A percentile compares a stretch with the other conserved stretches of the same genome.
These are phyloP conservation scores for Suillus sp. DNA, from an alignment of 768 basidiomycete genomes.

Conservation along the genomic window DNA sequence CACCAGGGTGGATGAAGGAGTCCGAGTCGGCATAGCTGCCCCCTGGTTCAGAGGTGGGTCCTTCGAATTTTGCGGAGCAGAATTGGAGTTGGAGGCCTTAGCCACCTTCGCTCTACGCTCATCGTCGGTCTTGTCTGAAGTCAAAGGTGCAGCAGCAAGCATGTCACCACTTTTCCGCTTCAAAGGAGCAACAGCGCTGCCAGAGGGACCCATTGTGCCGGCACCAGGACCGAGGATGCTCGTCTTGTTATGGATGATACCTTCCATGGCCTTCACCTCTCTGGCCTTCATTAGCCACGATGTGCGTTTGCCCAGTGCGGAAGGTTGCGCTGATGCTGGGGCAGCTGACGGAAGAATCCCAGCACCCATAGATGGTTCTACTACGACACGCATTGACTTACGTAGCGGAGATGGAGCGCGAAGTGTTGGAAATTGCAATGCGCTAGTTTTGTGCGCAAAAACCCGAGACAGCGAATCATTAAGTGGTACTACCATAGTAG, in stretches of 20 bases:
- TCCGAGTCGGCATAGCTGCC: not conserved
- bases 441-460: constrained; percentile 41
- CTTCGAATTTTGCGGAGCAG: constrained; percentile 25
- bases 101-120: constrained; percentile 50
- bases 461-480: constrained; percentile 34
- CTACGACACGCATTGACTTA: constrained; percentile 59
- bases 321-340: constrained; percentile 26
- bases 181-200: constrained; percentile 16
- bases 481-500: constrained; percentile 37
- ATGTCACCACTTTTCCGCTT: constrained; percentile 73
- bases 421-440: constrained; percentile 58
- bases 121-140: constrained; percentile 36
- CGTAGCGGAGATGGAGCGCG: constrained; percentile 70
- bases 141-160: constrained; percentile 23
- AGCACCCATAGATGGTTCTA: constrained; percentile 44
- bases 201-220: constrained; percentile 10
- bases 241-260: constrained; percentile 38
- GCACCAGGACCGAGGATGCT: constrained; percentile 16
- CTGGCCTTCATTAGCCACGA: constrained; percentile 83
- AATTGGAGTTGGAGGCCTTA: constrained; percentile 45
- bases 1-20: not conserved
- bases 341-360: constrained; percentile 40
- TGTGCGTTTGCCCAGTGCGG: constrained; percentile 61
- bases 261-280: constrained; percentile 69
- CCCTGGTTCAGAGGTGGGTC: constrained; percentile 14